phyloP scores from a whole-genome alignment of 2,329 filamentous ascomycete genomes.

The Zymoseptoria brevis region DNA sequence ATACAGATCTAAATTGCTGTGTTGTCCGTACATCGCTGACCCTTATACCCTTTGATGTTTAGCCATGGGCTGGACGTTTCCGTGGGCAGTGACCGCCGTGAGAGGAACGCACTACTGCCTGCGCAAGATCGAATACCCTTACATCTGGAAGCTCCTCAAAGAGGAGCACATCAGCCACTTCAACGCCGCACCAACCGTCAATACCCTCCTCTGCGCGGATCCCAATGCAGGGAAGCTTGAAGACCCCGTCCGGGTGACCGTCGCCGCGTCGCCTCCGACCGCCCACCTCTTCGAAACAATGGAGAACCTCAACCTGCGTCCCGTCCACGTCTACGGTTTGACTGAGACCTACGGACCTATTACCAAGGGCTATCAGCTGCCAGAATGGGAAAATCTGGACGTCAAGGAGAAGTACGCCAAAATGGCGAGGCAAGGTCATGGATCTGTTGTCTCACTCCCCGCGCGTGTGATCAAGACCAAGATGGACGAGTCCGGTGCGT shows the following conservation, averaged over 20 bases:
- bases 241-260: constrained; percentile 72
- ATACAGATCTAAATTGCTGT: constrained; percentile 25
- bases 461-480: constrained; percentile 75
- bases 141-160: constrained; percentile 85
- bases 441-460: constrained; percentile 75
- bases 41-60: neutral
- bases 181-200: constrained; percentile 92
- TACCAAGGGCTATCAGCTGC: constrained; percentile 85
- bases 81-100: constrained; percentile 73
- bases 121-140: constrained; percentile 86
- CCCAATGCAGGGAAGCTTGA: constrained; percentile 67
- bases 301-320: constrained; percentile 75
- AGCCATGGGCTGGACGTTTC: constrained; percentile 35
- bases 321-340: constrained; percentile 86
- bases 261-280: constrained; percentile 84
- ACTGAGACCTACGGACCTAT: constrained; percentile 91
- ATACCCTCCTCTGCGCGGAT: constrained; percentile 79
- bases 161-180: constrained; percentile 87
- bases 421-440: constrained; percentile 93
- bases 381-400: constrained; percentile 70
- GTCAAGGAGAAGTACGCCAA: constrained; percentile 70
- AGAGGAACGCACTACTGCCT: constrained; percentile 92
- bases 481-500: constrained; percentile 40
- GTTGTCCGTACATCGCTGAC: neutral
- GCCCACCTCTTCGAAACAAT: constrained; percentile 90